Percentiles rank a stretch among this genome's conserved stretches.
These are phyloP conservation scores for Candida sp. DNA, from an alignment of 1,139 yeast species.

Conservation along the genomic window DNA sequence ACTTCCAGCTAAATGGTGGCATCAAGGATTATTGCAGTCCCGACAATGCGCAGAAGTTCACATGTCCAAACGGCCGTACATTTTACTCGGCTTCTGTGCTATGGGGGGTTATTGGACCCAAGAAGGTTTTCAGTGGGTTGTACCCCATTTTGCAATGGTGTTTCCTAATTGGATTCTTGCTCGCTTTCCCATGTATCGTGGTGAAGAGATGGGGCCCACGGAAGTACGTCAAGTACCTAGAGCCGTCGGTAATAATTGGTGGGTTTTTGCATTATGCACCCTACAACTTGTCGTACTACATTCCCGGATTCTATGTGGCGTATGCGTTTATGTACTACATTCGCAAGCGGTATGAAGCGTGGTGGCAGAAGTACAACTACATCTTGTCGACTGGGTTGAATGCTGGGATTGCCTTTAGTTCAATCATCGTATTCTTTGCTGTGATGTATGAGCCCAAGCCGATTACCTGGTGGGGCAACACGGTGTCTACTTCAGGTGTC, in stretches of 20 bases:
- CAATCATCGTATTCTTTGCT: constrained; percentile 56
- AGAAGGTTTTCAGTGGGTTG: constrained; percentile 50
- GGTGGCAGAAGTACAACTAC: constrained; percentile 66
- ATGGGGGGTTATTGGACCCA: constrained; percentile 77
- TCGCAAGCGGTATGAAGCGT: constrained; percentile 42
- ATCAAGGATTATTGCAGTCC: constrained; percentile 48
- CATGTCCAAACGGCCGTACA: constrained; percentile 54
- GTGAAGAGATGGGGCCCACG: constrained; percentile 41
- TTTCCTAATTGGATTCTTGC: constrained; percentile 58
- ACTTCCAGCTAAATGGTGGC: constrained; percentile 55
- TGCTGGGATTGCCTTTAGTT: constrained; percentile 58
- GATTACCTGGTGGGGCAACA: constrained; percentile 64
- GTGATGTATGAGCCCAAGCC: constrained; percentile 44
- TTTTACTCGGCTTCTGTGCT: constrained; percentile 59
- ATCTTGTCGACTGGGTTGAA: constrained; percentile 52
- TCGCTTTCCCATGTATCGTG: constrained; percentile 46
- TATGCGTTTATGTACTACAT: constrained; percentile 50
- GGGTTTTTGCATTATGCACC: constrained; percentile 51
- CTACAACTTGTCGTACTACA: constrained; percentile 50
- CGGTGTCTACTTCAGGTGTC: constrained; percentile 40
- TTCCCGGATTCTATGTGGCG: constrained; percentile 45
- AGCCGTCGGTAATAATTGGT: constrained; percentile 46
- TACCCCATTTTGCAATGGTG: constrained; percentile 55
- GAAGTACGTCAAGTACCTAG: constrained; percentile 32
- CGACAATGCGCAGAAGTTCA: constrained; percentile 45